Percentiles rank a stretch among this genome's conserved stretches.
Evolutionary conservation across 2,329 filamentous ascomycete species (phyloP).

Genomic region (Metarhizium brunneum): DNA sequence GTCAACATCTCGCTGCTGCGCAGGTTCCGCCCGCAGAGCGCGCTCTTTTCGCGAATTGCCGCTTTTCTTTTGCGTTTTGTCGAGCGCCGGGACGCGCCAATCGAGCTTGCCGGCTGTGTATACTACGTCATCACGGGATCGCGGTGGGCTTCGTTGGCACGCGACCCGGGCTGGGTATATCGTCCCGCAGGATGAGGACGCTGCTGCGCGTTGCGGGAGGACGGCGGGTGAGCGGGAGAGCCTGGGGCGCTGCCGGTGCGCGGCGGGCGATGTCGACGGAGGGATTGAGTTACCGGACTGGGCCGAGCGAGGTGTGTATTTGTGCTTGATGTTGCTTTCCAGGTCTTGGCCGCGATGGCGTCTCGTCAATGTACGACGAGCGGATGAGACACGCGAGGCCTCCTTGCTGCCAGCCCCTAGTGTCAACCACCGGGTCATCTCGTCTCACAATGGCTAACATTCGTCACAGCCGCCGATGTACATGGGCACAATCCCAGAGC

Average conservation of each 20-base stretch:
- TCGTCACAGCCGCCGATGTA: constrained; percentile 55
- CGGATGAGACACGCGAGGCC: too few species aligned
- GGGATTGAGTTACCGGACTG: constrained; percentile 19
- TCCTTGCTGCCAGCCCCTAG: too few species aligned
- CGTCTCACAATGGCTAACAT: not conserved
- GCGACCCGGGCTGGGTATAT: not conserved
- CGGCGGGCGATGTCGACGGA: constrained; percentile 4
- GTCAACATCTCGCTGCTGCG: too few species aligned
- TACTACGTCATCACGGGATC: too few species aligned
- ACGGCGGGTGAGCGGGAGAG: not conserved
- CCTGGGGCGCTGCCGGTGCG: not conserved
- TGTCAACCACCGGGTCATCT: not conserved
- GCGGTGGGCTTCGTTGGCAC: too few species aligned
- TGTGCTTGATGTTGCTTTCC: not conserved
- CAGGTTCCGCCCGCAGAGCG: too few species aligned
- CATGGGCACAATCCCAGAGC: constrained; percentile 58
- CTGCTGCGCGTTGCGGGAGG: not conserved
- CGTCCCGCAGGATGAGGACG: not conserved
- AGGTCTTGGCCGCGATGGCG: not conserved
- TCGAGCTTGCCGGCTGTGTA: too few species aligned
- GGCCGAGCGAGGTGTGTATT: constrained; percentile 18
- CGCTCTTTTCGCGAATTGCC: too few species aligned
- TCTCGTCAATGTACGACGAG: too few species aligned
- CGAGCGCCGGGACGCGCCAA: too few species aligned
- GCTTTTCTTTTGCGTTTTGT: too few species aligned